These are phyloP conservation scores for Schoenoplectus triqueter DNA, from an alignment of 202 grass and related monocot species.

Conservation along the genomic window DNA sequence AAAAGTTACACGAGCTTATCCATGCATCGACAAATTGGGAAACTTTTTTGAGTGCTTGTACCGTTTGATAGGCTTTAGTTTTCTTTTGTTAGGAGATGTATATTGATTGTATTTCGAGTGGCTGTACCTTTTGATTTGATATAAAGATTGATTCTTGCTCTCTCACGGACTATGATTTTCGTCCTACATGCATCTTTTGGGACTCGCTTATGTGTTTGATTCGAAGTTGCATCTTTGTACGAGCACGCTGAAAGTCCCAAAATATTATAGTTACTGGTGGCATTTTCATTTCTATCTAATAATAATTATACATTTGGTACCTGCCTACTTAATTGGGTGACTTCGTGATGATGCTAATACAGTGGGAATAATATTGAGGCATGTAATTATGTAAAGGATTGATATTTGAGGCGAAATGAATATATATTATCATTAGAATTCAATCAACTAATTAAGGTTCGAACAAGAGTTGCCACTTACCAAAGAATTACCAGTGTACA, in stretches of 20 bases:
- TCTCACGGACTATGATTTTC: not conserved
- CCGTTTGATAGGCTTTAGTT: not conserved
- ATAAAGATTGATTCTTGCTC: not conserved
- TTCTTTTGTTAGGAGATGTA: not conserved
- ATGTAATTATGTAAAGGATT: no score
- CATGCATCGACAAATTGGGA: not conserved
- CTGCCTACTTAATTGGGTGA: no score
- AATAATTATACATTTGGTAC: no score
- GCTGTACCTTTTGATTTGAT: not conserved
- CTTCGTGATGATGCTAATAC: no score
- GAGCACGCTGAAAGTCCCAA: not conserved
- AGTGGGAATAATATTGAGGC: no score
- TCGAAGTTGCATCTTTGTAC: not conserved
- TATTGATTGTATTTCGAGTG: constrained; percentile 1
- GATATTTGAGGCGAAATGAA: no score
- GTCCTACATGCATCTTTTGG: not conserved
- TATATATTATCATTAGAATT: no score
- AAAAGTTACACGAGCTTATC: not conserved
- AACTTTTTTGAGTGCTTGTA: not conserved
- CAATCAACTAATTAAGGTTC: no score
- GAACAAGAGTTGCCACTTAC: no score
- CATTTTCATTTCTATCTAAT: not conserved
- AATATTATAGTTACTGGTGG: not conserved
- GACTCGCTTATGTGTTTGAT: not conserved
- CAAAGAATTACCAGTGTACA: no score